Evolutionary conservation across 2,329 filamentous ascomycete species (phyloP), one percentile per base, ranked within the genome.

Genomic region (Cytospora mali): DNA sequence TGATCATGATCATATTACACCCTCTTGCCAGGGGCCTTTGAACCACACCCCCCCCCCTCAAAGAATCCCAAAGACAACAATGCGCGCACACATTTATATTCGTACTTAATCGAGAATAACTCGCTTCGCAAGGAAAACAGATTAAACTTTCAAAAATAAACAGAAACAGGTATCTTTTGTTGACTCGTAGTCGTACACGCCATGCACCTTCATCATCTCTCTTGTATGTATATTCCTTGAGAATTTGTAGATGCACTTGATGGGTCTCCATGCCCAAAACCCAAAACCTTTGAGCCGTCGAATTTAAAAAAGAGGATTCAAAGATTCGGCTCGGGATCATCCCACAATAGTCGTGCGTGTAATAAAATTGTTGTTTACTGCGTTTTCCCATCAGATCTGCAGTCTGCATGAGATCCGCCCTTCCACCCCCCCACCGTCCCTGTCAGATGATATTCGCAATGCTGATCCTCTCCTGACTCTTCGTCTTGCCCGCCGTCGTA

Each of bases 361-460:
- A 7, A 7, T 46, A 9, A n/a, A n/a, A n/a, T 46, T 4, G 39
- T 46, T 21, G 39, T 10, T 46, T 7, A 21, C n/a, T 10, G 39
- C 10, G 7, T 11, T 46, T n/a, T n/a, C n/a, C 9, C 21, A n/a
- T 23, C 35, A 23, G 3, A 46, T 4, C 6, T n/a, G 42, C 10
- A 13, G 11, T 21, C 39, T 42, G n/a, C 18, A 16, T 9, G 18
- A 14, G 6, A 6, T n/a, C 18, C n/a, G n/a, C n/a, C n/a, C n/a
- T n/a, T n/a, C n/a, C n/a, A n/a, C n/a, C n/a, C n/a, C n/a, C n/a
- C 39, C 39, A n/a, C 13, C 16, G 1, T 23, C 10, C n/a, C n/a
- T 2, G 21, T 72, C 68, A 76, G 50, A 80, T 78, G 62, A 79
- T 80, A 68, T 79, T 79, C 57, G 76, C 76, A 62, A 80, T 80